Evolutionary conservation across 2,329 filamentous ascomycete genomes (phyloP).

Genomic region (Fusarium odoratissimum): DNA sequence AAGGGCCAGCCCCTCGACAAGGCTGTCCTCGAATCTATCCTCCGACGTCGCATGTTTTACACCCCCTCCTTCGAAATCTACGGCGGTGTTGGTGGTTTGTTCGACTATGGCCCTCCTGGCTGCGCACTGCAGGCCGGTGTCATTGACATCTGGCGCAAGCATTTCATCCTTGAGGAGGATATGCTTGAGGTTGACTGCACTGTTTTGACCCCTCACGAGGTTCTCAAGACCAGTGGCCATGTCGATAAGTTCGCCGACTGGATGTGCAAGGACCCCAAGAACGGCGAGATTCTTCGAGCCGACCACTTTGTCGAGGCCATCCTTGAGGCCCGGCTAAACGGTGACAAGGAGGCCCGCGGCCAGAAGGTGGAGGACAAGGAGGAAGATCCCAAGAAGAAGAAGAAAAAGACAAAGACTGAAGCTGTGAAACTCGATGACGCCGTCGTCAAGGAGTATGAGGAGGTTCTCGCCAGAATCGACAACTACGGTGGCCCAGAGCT

Average conservation of each 20-base stretch:
- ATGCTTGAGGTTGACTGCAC: slow-evolving; percentile 97
- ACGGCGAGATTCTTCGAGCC: slow-evolving; percentile 93
- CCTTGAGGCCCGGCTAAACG: slow-evolving; percentile 86
- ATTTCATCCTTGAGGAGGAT: slow-evolving; percentile 92
- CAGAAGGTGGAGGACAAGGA: slow-evolving; percentile 83
- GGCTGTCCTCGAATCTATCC: slow-evolving; percentile 81
- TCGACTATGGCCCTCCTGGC: slow-evolving; percentile 92
- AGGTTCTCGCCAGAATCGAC: slow-evolving; percentile 91
- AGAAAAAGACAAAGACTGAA: slow-evolving; percentile 88
- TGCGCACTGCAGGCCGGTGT: slow-evolving; percentile 89
- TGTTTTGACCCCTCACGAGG: slow-evolving; percentile 90
- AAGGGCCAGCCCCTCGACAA: slow-evolving; percentile 93
- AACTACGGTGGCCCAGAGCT: slow-evolving; percentile 92
- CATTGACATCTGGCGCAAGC: slow-evolving; percentile 89
- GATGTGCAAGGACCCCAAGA: slow-evolving; percentile 99
- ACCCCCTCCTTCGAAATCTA: slow-evolving; percentile 97
- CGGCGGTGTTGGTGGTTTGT: slow-evolving; percentile 87
- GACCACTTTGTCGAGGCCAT: slow-evolving; percentile 98
- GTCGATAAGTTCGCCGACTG: slow-evolving; percentile 98
- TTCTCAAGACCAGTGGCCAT: slow-evolving; percentile 95
- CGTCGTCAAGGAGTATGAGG: slow-evolving; percentile 89
- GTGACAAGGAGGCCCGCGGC: slow-evolving; percentile 92
- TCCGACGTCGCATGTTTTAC: slow-evolving; percentile 91
- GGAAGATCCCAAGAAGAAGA: slow-evolving; percentile 77
- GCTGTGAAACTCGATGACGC: slow-evolving; percentile 88